Conservation (phyloP, 176 grass and related monocot genomes). For the Avena eriantha region DNA sequence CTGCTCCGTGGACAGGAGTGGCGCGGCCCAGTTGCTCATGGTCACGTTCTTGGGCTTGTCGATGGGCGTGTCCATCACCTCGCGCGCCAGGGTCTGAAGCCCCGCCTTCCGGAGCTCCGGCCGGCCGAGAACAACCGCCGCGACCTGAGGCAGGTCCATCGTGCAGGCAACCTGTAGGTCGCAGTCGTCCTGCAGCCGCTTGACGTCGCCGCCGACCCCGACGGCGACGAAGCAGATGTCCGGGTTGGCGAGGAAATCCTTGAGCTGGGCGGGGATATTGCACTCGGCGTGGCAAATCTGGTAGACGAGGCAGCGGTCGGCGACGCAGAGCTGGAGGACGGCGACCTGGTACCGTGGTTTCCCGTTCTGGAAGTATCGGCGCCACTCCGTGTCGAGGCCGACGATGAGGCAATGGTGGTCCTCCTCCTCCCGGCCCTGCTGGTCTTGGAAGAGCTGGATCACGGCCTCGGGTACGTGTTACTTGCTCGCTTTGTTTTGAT, state of each 20-base stretch:
- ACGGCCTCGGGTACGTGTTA: not conserved
- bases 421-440: not conserved
- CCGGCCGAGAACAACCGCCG: constrained; percentile 6
- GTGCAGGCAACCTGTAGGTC: not conserved
- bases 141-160: constrained; percentile 34
- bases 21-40: constrained; percentile 45
- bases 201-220: constrained; percentile 39
- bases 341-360: constrained; percentile 28
- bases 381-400: constrained; percentile 75
- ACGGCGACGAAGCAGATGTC: constrained; percentile 54
- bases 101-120: constrained; percentile 26
- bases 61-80: constrained; percentile 40
- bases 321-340: constrained; percentile 79
- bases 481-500: not conserved
- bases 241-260: constrained; percentile 38
- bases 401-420: constrained; percentile 42
- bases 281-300: constrained; percentile 39
- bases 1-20: constrained; percentile 28
- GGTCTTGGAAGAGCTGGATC: not conserved
- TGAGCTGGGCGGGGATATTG: constrained; percentile 12
- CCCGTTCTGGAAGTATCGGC: not conserved
- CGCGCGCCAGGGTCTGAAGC: constrained; percentile 39
- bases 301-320: constrained; percentile 63
- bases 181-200: constrained; percentile 32
- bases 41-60: constrained; percentile 34